Conservation (phyloP, 2,329 filamentous ascomycete species). For the Fusarium pseudograminearum region DNA sequence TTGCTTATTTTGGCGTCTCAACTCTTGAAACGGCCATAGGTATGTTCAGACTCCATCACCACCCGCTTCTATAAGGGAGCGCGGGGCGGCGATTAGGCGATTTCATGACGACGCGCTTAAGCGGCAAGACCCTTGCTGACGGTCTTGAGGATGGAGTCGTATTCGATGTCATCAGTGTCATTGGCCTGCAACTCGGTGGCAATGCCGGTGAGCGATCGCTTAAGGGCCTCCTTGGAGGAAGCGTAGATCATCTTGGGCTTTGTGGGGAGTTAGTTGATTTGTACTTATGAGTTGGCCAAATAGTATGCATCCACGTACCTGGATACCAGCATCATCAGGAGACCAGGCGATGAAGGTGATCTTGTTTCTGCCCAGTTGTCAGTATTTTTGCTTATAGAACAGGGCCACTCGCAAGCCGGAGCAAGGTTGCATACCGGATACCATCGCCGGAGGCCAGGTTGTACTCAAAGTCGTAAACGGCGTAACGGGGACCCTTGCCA, state of each 20-base stretch:
- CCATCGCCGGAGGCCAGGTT: constrained; percentile 78
- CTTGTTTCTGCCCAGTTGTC: constrained; percentile 70
- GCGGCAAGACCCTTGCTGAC: constrained; percentile 72
- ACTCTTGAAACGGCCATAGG: constrained; percentile 46
- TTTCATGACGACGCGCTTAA: constrained; percentile 50
- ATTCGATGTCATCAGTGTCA: constrained; percentile 85
- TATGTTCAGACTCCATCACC: constrained; percentile 46
- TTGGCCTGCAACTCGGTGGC: constrained; percentile 85
- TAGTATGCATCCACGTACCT: constrained; percentile 72
- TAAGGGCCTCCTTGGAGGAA: constrained; percentile 87
- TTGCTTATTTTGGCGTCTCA: constrained; percentile 42
- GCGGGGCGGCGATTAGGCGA: constrained; percentile 20
- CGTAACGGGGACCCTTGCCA: constrained; percentile 81
- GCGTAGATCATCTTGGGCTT: constrained; percentile 92
- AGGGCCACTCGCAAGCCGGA: constrained; percentile 12
- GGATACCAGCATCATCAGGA: constrained; percentile 82
- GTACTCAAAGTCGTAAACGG: constrained; percentile 88
- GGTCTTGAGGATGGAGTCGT: constrained; percentile 74
- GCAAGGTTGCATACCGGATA: constrained; percentile 64
- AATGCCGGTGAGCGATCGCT: constrained; percentile 81
- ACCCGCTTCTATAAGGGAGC: constrained; percentile 38
- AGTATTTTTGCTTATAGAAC: constrained; percentile 24
- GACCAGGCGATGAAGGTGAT: constrained; percentile 84
- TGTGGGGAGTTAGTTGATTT: constrained; percentile 22
- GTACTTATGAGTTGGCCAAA: constrained; percentile 66